phyloP scores from a whole-genome alignment of 1,284 basidiomycete species.

The Malassezia restricta region DNA sequence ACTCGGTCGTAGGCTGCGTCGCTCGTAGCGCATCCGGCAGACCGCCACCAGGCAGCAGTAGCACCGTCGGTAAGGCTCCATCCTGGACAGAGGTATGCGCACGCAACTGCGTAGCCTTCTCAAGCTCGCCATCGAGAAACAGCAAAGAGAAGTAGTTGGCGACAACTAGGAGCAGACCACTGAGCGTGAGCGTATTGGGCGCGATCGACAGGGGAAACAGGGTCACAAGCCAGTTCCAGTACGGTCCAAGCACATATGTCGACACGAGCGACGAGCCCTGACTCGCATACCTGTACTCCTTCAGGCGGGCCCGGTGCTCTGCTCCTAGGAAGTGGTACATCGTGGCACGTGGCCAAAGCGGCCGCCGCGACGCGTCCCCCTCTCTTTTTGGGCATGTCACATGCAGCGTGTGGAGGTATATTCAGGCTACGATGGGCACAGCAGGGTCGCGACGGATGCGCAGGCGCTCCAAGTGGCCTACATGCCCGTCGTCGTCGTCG shows the following conservation, averaged over 20 bases:
- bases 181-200: slow-evolving; percentile 59
- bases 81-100: not conserved
- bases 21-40: slow-evolving; percentile 17
- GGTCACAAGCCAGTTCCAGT: slow-evolving; percentile 88
- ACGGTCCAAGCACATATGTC: slow-evolving; percentile 70
- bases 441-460: slow-evolving; percentile 1
- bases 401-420: not conserved
- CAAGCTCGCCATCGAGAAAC: slow-evolving; percentile 23
- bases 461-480: slow-evolving; percentile 2
- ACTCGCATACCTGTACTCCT: slow-evolving; percentile 54
- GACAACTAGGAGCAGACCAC: slow-evolving; percentile 67
- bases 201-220: slow-evolving; percentile 77
- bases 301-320: slow-evolving; percentile 49
- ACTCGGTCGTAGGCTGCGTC: not conserved
- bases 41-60: slow-evolving; percentile 23
- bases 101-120: slow-evolving; percentile 31
- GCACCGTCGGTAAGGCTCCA: slow-evolving; percentile 22
- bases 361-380: not conserved
- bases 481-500: slow-evolving; percentile 2
- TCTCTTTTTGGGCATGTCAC: not conserved
- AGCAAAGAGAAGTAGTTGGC: slow-evolving; percentile 73
- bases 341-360: not conserved
- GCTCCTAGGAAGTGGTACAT: slow-evolving; percentile 47
- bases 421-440: not conserved
- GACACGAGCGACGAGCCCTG: slow-evolving; percentile 54